Evolutionary conservation across 169 alveolate genomes (phyloP).

Genomic region (Neospora caninum): DNA sequence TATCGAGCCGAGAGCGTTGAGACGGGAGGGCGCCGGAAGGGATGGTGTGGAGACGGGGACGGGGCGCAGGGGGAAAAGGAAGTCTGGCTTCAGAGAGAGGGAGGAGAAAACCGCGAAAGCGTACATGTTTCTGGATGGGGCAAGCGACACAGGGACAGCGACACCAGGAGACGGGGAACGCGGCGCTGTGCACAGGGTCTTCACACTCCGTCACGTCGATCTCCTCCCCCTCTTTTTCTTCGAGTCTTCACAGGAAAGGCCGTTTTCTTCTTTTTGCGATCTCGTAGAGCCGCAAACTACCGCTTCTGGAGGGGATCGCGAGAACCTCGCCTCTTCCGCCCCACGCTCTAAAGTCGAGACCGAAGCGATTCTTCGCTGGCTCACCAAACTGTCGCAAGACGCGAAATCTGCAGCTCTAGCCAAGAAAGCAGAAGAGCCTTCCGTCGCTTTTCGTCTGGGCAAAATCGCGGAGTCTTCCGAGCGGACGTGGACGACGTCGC

Average conservation of each 20-base stretch:
- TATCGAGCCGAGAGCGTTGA: neutral
- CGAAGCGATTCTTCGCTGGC: neutral
- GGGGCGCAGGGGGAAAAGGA: neutral
- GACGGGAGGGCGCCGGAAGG: neutral
- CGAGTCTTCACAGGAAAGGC: neutral
- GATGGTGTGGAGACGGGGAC: neutral
- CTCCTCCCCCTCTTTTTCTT: slow-evolving; percentile 4
- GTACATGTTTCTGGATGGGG: neutral
- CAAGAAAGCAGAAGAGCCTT: too few species aligned
- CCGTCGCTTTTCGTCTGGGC: too few species aligned
- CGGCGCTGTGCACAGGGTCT: neutral
- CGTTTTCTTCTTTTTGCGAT: neutral
- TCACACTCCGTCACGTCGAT: neutral
- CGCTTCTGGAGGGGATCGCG: too few species aligned
- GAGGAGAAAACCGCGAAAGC: neutral
- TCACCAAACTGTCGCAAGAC: neutral
- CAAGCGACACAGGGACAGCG: neutral
- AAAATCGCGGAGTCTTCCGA: too few species aligned
- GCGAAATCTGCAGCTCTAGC: too few species aligned
- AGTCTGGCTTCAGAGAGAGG: neutral
- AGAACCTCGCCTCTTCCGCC: neutral
- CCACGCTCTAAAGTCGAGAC: neutral
- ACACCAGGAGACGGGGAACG: neutral
- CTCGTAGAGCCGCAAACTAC: too few species aligned
- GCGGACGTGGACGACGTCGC: neutral